Conservation (phyloP, 75 land plant genomes). For the Gnetum montanum region DNA sequence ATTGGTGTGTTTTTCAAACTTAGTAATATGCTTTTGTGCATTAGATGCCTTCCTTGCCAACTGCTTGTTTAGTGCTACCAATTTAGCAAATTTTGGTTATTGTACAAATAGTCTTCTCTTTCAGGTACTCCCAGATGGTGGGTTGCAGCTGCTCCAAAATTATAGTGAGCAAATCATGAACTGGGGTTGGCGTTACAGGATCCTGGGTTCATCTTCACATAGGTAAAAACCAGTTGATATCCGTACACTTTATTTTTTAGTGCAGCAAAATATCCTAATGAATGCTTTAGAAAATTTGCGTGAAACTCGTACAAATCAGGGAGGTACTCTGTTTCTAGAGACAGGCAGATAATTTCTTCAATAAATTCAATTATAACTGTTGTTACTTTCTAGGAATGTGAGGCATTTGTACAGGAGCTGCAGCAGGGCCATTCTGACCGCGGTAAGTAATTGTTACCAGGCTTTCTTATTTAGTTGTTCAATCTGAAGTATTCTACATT, state of each 20-base stretch:
- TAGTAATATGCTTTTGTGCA: neutral
- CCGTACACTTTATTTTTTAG: too few relatives aligned
- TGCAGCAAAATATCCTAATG: too few relatives aligned
- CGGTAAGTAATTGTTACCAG: too few relatives aligned
- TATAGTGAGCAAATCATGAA: conserved; percentile 60
- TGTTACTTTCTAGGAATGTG: conserved; percentile 1
- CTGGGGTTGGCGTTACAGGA: conserved; percentile 93
- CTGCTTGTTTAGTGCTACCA: neutral
- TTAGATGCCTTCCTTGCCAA: neutral
- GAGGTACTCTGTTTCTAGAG: too few relatives aligned
- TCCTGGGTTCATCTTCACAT: too few relatives aligned
- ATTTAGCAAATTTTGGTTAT: neutral
- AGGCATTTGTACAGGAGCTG: neutral
- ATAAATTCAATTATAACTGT: too few relatives aligned
- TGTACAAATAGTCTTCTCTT: neutral
- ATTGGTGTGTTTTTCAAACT: conserved; percentile 42
- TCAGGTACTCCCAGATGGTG: conserved; percentile 49
- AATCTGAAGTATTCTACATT: too few relatives aligned
- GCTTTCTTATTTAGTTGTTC: too few relatives aligned
- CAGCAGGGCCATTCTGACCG: conserved; percentile 13
- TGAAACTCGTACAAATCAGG: too few relatives aligned
- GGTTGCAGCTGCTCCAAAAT: conserved; percentile 63
- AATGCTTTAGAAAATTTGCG: too few relatives aligned
- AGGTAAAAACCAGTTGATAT: too few relatives aligned
- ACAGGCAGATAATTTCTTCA: too few relatives aligned